Evolutionary conservation across 1,139 yeast genomes (phyloP).

Genomic region (Debaryomycetaceae sp.): DNA sequence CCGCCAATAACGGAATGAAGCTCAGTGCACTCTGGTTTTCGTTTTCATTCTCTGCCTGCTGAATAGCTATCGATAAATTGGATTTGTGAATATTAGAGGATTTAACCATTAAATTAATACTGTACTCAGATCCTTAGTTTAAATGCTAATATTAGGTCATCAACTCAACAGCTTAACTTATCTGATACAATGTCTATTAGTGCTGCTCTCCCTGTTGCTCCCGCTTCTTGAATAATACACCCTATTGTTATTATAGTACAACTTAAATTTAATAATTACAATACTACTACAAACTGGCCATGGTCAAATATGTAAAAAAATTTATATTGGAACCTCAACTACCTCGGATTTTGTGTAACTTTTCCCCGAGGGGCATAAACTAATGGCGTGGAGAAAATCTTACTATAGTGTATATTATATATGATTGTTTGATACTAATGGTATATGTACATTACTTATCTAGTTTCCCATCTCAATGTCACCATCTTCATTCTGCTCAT

Average conservation of each 20-base stretch:
- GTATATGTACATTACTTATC: constrained; percentile 1
- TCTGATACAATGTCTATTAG: neutral
- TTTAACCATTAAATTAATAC: constrained; percentile 26
- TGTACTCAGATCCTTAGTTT: neutral
- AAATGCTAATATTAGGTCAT: neutral
- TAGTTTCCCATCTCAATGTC: constrained; percentile 38
- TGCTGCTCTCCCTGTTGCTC: neutral
- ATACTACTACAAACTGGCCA: neutral
- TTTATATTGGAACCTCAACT: neutral
- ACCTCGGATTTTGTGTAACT: neutral
- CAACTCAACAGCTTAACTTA: neutral
- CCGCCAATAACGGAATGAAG: constrained; percentile 21
- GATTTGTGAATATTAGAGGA: constrained; percentile 29
- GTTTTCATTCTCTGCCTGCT: constrained; percentile 33
- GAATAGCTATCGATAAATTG: constrained; percentile 44
- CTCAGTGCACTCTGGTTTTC: constrained; percentile 10
- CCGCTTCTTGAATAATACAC: neutral
- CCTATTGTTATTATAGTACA: neutral
- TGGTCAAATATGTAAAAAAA: too few species aligned
- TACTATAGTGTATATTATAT: too few species aligned
- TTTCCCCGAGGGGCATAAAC: too few species aligned
- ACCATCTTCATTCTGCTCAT: constrained; percentile 19
- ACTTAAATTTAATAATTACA: neutral
- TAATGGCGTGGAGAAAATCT: too few species aligned
- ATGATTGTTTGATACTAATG: neutral